Evolutionary conservation across 108 stramenopile species (phyloP).

Genomic region (Aurantiochytrium sp.): DNA sequence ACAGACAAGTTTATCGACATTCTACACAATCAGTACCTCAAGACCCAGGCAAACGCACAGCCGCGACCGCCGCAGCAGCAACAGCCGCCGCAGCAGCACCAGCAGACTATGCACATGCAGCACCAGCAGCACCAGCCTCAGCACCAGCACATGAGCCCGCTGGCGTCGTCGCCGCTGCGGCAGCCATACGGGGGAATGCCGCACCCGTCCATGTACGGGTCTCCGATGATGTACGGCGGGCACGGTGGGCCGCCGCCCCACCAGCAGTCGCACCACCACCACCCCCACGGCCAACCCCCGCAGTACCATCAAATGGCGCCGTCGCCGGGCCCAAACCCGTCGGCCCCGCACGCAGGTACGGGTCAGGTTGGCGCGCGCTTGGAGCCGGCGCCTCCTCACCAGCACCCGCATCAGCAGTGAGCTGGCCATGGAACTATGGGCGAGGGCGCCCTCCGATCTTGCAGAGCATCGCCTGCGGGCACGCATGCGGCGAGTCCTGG

Average conservation of each 20-base stretch:
- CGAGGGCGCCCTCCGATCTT: too few relatives aligned
- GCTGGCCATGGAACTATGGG: too few relatives aligned
- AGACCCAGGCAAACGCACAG: not conserved
- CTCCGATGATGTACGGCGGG: not conserved
- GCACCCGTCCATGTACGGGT: not conserved
- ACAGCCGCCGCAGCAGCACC: not conserved
- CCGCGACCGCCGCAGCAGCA: not conserved
- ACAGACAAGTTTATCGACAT: conserved; percentile 28
- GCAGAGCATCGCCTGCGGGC: too few relatives aligned
- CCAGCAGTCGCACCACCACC: not conserved
- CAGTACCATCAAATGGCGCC: not conserved
- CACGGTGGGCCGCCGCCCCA: not conserved
- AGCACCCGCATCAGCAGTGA: not conserved
- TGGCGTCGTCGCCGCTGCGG: not conserved
- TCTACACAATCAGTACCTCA: not conserved
- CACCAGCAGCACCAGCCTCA: not conserved
- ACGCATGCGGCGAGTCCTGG: too few relatives aligned
- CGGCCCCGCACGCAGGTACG: not conserved
- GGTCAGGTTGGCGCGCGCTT: not conserved
- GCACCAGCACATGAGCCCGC: not conserved
- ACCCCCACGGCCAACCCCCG: not conserved
- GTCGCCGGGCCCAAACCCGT: not conserved
- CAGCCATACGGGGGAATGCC: not conserved
- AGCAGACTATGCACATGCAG: not conserved
- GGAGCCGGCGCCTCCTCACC: not conserved